Conservation (phyloP, 257 asterid species). For the Rauvolfia tetraphylla region DNA sequence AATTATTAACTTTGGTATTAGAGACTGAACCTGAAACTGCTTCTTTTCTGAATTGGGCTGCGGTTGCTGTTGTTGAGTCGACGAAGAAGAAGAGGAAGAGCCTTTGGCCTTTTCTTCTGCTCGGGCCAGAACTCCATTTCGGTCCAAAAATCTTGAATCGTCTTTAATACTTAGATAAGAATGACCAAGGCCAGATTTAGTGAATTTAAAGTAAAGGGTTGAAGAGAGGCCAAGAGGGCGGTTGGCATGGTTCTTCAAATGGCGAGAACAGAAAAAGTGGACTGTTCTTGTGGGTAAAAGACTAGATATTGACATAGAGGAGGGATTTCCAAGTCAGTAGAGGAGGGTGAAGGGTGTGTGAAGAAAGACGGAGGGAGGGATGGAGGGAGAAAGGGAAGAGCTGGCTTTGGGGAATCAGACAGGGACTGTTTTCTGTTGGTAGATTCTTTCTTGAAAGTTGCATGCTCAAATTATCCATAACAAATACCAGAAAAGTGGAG, state of each 20-base stretch:
- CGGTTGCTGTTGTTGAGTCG: conserved; percentile 29
- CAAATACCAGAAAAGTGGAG: not conserved
- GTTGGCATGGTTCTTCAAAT: conserved; percentile 24
- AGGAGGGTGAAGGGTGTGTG: no score
- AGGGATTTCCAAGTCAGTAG: not conserved
- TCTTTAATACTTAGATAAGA: conserved; percentile 30
- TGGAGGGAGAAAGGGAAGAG: not conserved
- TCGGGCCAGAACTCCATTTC: conserved; percentile 54
- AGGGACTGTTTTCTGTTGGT: not conserved
- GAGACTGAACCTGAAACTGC: conserved; percentile 43
- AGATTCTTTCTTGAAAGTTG: not conserved
- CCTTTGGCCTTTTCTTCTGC: conserved; percentile 68
- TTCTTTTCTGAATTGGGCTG: conserved; percentile 22
- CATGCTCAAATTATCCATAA: not conserved
- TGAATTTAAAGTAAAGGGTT: conserved; percentile 21
- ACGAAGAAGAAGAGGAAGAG: conserved; percentile 39
- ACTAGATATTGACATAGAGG: conserved; percentile 34
- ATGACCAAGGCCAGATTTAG: conserved; percentile 25
- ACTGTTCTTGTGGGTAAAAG: conserved; percentile 38
- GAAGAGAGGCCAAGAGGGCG: conserved; percentile 15
- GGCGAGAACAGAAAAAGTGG: conserved; percentile 23
- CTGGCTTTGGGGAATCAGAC: not conserved
- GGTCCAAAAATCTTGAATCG: conserved; percentile 32
- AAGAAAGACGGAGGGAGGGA: not conserved
- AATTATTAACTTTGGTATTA: not conserved